Conservation (phyloP, 2,329 filamentous ascomycete species). For the Fusarium devonianum region DNA sequence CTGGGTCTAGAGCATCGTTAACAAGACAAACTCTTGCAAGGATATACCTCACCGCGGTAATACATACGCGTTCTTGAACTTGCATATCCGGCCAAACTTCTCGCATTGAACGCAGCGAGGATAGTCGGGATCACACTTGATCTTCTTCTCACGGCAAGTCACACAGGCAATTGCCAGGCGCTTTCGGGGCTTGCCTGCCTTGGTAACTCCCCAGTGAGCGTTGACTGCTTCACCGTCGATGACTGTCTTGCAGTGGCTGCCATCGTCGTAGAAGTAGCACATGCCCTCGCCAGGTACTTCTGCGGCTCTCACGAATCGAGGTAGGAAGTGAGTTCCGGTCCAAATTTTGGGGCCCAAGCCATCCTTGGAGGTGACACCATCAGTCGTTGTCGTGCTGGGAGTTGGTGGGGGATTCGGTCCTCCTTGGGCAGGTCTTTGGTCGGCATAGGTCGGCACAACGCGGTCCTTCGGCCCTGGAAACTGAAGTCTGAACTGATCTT, state of each 20-base stretch:
- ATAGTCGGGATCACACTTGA: conserved; percentile 91
- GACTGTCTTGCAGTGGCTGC: conserved; percentile 79
- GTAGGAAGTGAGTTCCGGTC: conserved; percentile 72
- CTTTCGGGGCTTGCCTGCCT: conserved; percentile 92
- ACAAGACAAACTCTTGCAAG: conserved; percentile 1
- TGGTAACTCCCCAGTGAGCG: conserved; percentile 91
- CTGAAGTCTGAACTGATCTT: conserved; percentile 48
- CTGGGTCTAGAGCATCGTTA: conserved; percentile 54
- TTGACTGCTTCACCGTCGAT: conserved; percentile 90
- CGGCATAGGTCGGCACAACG: conserved; percentile 37
- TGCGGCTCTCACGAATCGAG: conserved; percentile 68
- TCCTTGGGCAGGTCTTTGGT: conserved; percentile 38
- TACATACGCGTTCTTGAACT: conserved; percentile 84
- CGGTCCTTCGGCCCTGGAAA: conserved; percentile 48
- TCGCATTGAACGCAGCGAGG: conserved; percentile 91
- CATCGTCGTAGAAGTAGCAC: conserved; percentile 88
- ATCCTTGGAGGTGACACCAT: conserved; percentile 62
- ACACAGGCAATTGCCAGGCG: conserved; percentile 90
- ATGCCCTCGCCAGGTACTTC: conserved; percentile 79
- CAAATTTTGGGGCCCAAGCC: conserved; percentile 72
- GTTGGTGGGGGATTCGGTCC: conserved; percentile 41
- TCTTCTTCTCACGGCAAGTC: conserved; percentile 95
- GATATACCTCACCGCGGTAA: conserved; percentile 15
- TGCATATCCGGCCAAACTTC: conserved; percentile 86
- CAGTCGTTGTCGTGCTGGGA: conserved; percentile 46